Evolutionary conservation across 805 yeast genomes (phyloP), one percentile per base, ranked within the genome.

Genomic region (Metschnikowia reukaufii): DNA sequence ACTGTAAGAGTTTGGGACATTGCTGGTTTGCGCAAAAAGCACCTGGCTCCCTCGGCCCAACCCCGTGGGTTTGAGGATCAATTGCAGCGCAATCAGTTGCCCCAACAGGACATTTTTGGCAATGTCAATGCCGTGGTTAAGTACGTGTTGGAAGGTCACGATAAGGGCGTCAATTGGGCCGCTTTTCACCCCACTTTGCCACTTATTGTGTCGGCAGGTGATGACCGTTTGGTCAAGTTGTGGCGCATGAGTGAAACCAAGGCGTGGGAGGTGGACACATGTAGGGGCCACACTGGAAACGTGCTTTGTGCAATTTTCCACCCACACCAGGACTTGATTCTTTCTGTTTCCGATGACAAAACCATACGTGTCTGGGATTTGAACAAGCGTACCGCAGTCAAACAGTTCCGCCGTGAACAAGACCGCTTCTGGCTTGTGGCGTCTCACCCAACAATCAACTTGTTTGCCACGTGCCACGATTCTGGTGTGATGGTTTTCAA

Each of bases 1-100:
- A 89, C 97, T n/a, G 97, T 94, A 31, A 84, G 99, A 60, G 96
- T 94, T 33, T 94, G 99, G 99, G 99, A 95, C 71, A 92, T 94
- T 56, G 81, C 95, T 12, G 97, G 96, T 2, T 79, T 94, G 63
- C 82, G 96, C 67, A 89, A 92, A 74, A 89, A 88, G 66, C 97
- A 94, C 70, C 88, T 96, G 29, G 97, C 98, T 25, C 72, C 78
- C 23, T 76, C 80, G 9, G 71, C 70, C 48, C 75, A 78, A 40
- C 33, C 49, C 17, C 83, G 83, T 2, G 58, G 70, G 27, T 67
- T 85, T 40, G 77, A 71, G 44, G 90, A 90, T 16, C 92, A 86
- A 61, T 67, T 69, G 57, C 74, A 73, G 52, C 70, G 80, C 63
- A 86, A 82, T 58, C 85, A 81, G 56, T 76, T 80, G 50, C 86